Base-by-base conservation (phyloP, 116 monocot species). In the Zostera marina region DNA sequence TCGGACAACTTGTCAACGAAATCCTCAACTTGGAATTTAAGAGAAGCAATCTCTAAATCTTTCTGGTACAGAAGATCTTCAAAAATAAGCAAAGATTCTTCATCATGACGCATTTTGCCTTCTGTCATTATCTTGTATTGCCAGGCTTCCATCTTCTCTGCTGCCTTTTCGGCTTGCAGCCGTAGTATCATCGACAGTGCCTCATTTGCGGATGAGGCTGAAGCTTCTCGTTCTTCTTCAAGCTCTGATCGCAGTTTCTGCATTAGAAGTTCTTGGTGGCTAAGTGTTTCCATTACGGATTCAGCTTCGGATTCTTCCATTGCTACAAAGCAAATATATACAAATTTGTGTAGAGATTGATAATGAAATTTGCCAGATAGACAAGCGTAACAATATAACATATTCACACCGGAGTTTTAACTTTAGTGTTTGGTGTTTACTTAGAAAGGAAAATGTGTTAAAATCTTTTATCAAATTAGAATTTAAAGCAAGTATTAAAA, bases 101-200 rank as follows among this genome's bases (percentile, higher is more conserved):
- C 81, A 38, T 62, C 71, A 61, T 87, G 76, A n/a, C 63, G 54
- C 24, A 87, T 72, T 64, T 64, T 83, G 58, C 87, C 92, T 54
- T 92, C 92, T 17, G 81, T 59, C 69, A 92, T 72, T 70, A 87
- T 73, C 66, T 73, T 92, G 72, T 87, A 92, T 47, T 92, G 92
- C 22, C 68, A 69, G 47, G 80, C 75, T 79, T 92, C 87, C 92
- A 92, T 87, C 62, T 81, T 87, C 68, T 87, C 83, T 19, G 67
- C 62, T 39, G 87, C 80, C 59, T 87, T 87, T 72, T 92, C 92
- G 63, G 67, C 80, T 66, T 92, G 81, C 44, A 92, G 78, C 6
- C 81, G 75, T 64, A 87, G 63, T 47, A 92, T 92, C 92, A 92
- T 77, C 25, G 87, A 73, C 15, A 91, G 47, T 46, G 91, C 82